These are phyloP conservation scores for Spergularia bocconei DNA, from an alignment of 148 eudicot genomes.

Conservation along the genomic window DNA sequence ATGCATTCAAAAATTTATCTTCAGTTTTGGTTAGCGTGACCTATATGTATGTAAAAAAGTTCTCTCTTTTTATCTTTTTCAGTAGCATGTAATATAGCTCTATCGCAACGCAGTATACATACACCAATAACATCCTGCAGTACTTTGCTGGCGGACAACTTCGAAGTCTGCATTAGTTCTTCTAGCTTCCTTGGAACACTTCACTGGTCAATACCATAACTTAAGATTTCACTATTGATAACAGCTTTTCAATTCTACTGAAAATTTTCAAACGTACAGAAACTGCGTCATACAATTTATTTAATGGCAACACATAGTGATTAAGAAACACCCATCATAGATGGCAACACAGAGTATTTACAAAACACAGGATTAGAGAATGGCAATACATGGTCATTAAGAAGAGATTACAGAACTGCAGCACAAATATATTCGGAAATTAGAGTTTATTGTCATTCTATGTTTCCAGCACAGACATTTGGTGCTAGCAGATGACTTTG, in stretches of 20 bases:
- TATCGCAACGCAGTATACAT: too few relatives aligned
- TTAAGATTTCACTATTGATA: neutral
- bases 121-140: too few relatives aligned
- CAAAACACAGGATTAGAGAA: too few relatives aligned
- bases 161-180: neutral
- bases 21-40: slow-evolving; percentile 7
- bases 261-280: neutral
- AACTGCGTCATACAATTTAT: neutral
- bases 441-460: neutral
- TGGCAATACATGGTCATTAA: too few relatives aligned
- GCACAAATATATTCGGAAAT: neutral
- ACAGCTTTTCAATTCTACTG: neutral
- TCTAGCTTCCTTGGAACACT: neutral
- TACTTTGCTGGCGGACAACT: too few relatives aligned
- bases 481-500: neutral
- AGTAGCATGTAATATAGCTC: neutral
- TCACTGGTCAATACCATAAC: neutral
- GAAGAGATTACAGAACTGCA: neutral
- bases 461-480: neutral
- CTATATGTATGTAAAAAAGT: neutral
- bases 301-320: too few relatives aligned
- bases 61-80: neutral
- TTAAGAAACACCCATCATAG: too few relatives aligned
- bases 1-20: neutral
- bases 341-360: too few relatives aligned